These are phyloP conservation scores for Colletotrichum sp. DNA, from an alignment of 2,329 filamentous ascomycete genomes.

Conservation along the genomic window DNA sequence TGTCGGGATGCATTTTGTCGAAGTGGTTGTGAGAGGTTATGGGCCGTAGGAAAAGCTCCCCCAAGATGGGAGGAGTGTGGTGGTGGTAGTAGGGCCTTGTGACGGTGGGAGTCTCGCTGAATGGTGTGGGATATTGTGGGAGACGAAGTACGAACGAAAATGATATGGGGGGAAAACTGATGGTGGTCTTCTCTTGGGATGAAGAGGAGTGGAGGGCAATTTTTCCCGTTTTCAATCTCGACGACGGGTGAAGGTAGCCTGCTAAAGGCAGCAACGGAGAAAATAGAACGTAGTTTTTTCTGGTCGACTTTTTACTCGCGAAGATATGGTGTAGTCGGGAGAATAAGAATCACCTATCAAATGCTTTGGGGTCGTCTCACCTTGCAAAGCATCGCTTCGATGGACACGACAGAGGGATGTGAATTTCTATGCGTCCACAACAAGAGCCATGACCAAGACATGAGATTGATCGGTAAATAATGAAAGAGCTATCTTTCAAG, in stretches of 20 bases:
- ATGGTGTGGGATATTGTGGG: background rate
- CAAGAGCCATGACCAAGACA: background rate
- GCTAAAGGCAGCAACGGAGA: background rate
- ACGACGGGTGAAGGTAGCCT: background rate
- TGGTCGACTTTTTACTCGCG: background rate
- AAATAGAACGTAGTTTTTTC: background rate
- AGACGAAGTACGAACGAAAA: background rate
- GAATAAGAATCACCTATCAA: background rate
- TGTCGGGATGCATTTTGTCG: background rate
- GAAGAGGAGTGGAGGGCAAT: background rate
- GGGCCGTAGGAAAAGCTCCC: background rate
- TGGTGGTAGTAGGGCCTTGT: background rate
- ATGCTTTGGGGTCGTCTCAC: background rate
- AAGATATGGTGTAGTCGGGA: background rate
- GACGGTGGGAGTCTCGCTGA: background rate
- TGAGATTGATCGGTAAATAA: background rate
- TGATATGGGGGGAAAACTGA: background rate
- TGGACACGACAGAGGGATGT: background rate
- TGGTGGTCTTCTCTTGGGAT: background rate
- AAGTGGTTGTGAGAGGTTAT: background rate
- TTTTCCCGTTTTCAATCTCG: background rate
- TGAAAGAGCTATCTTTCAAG: background rate
- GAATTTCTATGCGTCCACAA: background rate
- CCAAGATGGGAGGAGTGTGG: background rate
- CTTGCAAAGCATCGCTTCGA: background rate